Evolutionary conservation across 2,329 filamentous ascomycete species (phyloP).

Genomic region (Xylariaceae sp.): DNA sequence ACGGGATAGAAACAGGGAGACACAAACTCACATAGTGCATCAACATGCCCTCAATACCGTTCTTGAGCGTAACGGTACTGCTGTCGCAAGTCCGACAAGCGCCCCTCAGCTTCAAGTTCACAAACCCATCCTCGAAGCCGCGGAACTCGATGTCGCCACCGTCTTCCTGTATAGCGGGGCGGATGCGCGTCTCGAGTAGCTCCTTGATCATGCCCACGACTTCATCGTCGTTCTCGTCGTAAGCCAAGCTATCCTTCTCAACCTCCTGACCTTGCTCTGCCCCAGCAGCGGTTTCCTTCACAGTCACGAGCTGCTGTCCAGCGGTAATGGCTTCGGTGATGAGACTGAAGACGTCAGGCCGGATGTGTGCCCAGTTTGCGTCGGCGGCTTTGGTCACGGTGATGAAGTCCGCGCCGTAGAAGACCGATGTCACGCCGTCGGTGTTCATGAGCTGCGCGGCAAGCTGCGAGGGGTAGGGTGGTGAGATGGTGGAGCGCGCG

Average conservation of each 20-base stretch:
- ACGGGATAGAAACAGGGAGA: not conserved
- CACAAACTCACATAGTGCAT: constrained; percentile 79
- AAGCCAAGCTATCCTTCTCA: constrained; percentile 71
- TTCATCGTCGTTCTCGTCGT: constrained; percentile 88
- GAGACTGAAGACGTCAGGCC: constrained; percentile 90
- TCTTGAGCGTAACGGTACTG: constrained; percentile 94
- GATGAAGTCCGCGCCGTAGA: constrained; percentile 94
- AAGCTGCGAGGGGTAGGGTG: constrained; percentile 86
- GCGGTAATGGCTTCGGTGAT: constrained; percentile 90
- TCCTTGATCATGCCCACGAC: constrained; percentile 99
- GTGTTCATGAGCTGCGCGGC: constrained; percentile 89
- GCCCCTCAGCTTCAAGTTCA: constrained; percentile 82
- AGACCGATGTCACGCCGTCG: constrained; percentile 91
- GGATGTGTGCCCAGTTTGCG: constrained; percentile 90
- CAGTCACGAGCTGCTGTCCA: constrained; percentile 77
- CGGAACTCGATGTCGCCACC: constrained; percentile 96
- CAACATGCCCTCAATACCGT: constrained; percentile 97
- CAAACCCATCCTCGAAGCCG: constrained; percentile 82
- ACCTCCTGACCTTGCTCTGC: constrained; percentile 41
- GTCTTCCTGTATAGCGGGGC: constrained; percentile 95
- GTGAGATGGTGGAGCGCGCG: constrained; percentile 81
- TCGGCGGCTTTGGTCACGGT: constrained; percentile 89
- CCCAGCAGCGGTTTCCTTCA: constrained; percentile 53
- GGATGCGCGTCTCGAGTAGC: constrained; percentile 88
- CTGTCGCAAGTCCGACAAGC: constrained; percentile 96